Conservation (phyloP, 1,284 basidiomycete species). For the Polyporus tsugae region DNA sequence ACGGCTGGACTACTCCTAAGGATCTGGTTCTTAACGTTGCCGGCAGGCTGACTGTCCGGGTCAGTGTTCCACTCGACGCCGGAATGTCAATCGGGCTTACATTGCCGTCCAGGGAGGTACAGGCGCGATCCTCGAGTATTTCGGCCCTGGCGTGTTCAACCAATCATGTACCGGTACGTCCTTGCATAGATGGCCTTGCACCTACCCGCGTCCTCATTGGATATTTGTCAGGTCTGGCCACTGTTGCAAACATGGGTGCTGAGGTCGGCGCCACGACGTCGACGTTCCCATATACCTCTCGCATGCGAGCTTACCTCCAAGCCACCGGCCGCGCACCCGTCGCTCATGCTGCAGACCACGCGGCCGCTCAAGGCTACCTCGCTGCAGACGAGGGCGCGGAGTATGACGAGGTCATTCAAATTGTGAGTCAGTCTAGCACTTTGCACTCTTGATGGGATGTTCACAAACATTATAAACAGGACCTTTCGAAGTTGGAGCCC, state of each 20-base stretch:
- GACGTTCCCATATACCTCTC: constrained; percentile 93
- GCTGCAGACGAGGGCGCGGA: constrained; percentile 89
- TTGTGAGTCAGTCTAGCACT: constrained; percentile 62
- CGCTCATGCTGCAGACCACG: constrained; percentile 87
- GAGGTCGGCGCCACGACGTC: constrained; percentile 99
- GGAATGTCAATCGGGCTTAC: not conserved
- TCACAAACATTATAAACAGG: constrained; percentile 50
- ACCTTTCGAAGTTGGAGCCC: constrained; percentile 93
- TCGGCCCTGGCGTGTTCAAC: constrained; percentile 90
- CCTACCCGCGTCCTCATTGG: constrained; percentile 6
- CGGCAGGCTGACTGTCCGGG: constrained; percentile 93
- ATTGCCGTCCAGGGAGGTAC: constrained; percentile 80
- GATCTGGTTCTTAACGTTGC: constrained; percentile 96
- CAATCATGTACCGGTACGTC: constrained; percentile 91
- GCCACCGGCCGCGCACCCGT: constrained; percentile 93
- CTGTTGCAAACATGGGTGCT: constrained; percentile 98
- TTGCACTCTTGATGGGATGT: not conserved
- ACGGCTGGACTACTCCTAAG: constrained; percentile 96
- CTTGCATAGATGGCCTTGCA: not conserved
- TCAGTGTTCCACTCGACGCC: constrained; percentile 47
- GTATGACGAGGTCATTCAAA: constrained; percentile 95
- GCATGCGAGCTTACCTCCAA: constrained; percentile 90
- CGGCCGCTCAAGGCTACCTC: constrained; percentile 83
- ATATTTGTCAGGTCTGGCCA: constrained; percentile 75
- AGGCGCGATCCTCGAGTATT: constrained; percentile 96